Evolutionary conservation across 371 early-diverging fungal species (phyloP), one percentile per base, ranked within the genome.

Genomic region (Rhizomucor miehei): DNA sequence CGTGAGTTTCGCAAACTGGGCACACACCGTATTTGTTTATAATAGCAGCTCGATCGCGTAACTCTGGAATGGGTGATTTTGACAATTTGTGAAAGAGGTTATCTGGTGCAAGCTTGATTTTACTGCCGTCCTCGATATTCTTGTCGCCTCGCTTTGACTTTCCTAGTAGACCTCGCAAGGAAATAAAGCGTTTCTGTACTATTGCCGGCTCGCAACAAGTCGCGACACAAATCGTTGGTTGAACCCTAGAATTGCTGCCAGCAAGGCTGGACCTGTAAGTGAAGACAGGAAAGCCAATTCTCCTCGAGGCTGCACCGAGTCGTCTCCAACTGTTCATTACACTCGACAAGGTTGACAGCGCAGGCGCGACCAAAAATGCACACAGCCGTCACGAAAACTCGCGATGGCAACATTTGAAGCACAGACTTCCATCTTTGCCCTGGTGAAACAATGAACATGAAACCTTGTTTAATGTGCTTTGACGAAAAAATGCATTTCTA

Each of bases 11-110:
- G 63, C 92, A 91, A 1, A 84, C 84, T 44, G 91, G 86, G 59
- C 92, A 91, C 13, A 74, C 69, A 41, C 91, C 91, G 51, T 89
- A 84, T 40, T 75, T 68, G 37, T 75, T 76, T 48, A 90, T 86
- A 56, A 86, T 78, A 48, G 79, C 66, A 25, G 80, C 87, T 51
- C 88, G 83, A 46, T 84, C 81, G 56, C 84, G 82, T 56, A 91
- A 70, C 52, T 85, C 88, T 14, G 79, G 71, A 48, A 90, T 67
- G 40, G 91, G 91, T 13, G 91, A 90, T 63, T 81, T 66, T 21
- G 86, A 82, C 13, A 90, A 71, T 13, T 80, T 77, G 48, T 91
- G 89, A 55, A 90, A 90, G 17, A 90, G 68, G 51, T 88, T 72
- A 60, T 83, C 81, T 44, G 78, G 75, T 12, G 69, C 63, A 11